These are phyloP conservation scores for Pleoardoris graminearum DNA, from an alignment of 2,329 filamentous ascomycete genomes.

Conservation along the genomic window DNA sequence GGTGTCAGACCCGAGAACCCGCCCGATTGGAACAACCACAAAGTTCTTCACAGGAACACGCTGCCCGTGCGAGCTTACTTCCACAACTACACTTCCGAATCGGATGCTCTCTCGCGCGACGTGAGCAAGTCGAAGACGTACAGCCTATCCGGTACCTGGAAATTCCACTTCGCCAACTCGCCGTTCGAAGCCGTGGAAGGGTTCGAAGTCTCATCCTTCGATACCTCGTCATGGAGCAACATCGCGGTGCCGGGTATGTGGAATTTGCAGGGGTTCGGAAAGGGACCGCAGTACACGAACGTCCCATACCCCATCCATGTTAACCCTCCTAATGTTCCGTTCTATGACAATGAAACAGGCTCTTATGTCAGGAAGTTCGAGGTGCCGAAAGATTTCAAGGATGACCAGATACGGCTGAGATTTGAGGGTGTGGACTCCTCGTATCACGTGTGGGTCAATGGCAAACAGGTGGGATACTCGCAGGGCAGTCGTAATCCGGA, in stretches of 20 bases:
- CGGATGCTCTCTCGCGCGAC: constrained; percentile 53
- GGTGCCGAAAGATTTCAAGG: constrained; percentile 56
- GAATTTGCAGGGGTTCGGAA: constrained; percentile 70
- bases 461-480: constrained; percentile 65
- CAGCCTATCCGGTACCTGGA: constrained; percentile 44
- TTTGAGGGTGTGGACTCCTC: constrained; percentile 75
- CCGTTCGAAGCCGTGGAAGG: constrained; percentile 42
- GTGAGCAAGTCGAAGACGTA: constrained; percentile 37
- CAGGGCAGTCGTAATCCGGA: constrained; percentile 70
- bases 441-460: constrained; percentile 71
- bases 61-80: constrained; percentile 62
- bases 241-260: constrained; percentile 69
- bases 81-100: constrained; percentile 55
- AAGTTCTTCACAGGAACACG: constrained; percentile 63
- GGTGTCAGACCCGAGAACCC: constrained; percentile 18
- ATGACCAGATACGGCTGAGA: constrained; percentile 62
- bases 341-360: constrained; percentile 65
- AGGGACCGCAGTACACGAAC: constrained; percentile 69
- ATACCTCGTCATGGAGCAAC: constrained; percentile 52
- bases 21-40: constrained; percentile 67
- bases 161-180: constrained; percentile 44
- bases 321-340: constrained; percentile 64
- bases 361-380: constrained; percentile 62
- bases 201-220: constrained; percentile 39
- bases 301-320: constrained; percentile 68